Evolutionary conservation across 139 green algal species (phyloP), one percentile per base, ranked within the genome.

Genomic region (Asterochloris erici): DNA sequence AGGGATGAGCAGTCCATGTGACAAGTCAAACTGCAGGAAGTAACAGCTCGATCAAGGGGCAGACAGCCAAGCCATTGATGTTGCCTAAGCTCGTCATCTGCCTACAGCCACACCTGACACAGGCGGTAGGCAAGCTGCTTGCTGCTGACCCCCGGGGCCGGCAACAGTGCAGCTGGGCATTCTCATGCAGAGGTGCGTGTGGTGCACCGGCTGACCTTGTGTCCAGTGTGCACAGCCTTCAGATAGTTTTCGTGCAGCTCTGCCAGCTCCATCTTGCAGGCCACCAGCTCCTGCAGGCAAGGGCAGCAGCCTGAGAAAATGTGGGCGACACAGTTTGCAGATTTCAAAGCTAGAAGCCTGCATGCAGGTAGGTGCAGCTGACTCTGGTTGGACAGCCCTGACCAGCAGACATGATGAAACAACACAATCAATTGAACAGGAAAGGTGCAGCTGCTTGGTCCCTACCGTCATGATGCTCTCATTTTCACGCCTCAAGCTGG

Each of bases 211-310:
- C 38, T 54, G 38, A 54, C 38, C 38, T 54, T 54, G 38, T 54
- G 38, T 54, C 38, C 38, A 54, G 38, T 54, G 38, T 54, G 38
- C 38, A 54, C 38, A 54, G 38, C 38, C 38, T 81, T 79, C 28
- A 82, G 54, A 16, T 78, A 66, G 28, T 75, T 26, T 60, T 82
- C 82, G n/a, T 82, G 63, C 76, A 82, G 68, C 77, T 85, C 82
- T 71, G 82, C 82, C 76, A 85, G 68, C 77, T 85, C 63, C 76
- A 85, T 78, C 82, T 85, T 85, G 26, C 77, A 80, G 11, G 12
- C 73, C 26, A 85, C 82, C 60, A 85, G 77, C 63, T 85, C 76
- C 82, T 85, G 76, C 68, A 74, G 14, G 15, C 60, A 81, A 16
- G 26, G 15, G n/a, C 70, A 54, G 70, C n/a, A 76, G n/a, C n/a